phyloP scores from a whole-genome alignment of 164 flowering plant species.

The Umbilicus rupestris region DNA sequence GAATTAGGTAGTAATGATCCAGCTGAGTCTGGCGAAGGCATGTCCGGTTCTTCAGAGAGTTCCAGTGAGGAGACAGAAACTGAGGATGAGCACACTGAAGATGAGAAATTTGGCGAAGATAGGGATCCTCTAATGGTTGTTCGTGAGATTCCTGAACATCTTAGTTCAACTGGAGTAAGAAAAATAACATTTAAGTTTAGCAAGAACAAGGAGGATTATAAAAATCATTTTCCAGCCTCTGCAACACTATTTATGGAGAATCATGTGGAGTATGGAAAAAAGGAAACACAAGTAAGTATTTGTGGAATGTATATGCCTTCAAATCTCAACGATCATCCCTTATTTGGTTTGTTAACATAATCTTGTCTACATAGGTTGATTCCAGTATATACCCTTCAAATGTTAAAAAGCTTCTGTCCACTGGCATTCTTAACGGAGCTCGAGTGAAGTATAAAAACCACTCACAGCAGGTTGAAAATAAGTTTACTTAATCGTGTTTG shows the following conservation, averaged over 20 bases:
- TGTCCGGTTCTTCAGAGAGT: constrained; percentile 21
- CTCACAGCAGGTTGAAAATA: constrained; percentile 20
- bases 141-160: constrained; percentile 47
- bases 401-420: constrained; percentile 52
- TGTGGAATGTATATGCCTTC: not conserved
- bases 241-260: not conserved
- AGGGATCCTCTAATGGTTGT: constrained; percentile 26
- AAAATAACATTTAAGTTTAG: constrained; percentile 59
- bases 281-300: constrained; percentile 7
- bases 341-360: constrained; percentile 25
- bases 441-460: constrained; percentile 48
- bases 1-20: constrained; percentile 12
- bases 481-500: not conserved
- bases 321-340: not conserved
- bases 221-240: constrained; percentile 6
- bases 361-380: constrained; percentile 33
- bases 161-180: constrained; percentile 44
- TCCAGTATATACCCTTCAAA: constrained; percentile 32
- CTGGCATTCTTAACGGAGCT: constrained; percentile 68
- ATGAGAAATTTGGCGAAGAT: not conserved
- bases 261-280: constrained; percentile 11
- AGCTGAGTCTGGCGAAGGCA: constrained; percentile 21
- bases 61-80: constrained; percentile 27
- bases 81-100: constrained; percentile 6
- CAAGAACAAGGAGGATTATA: constrained; percentile 32